Evolutionary conservation across 768 basidiomycete genomes (phyloP).

Genomic region (Chlorophyllum brunneum): DNA sequence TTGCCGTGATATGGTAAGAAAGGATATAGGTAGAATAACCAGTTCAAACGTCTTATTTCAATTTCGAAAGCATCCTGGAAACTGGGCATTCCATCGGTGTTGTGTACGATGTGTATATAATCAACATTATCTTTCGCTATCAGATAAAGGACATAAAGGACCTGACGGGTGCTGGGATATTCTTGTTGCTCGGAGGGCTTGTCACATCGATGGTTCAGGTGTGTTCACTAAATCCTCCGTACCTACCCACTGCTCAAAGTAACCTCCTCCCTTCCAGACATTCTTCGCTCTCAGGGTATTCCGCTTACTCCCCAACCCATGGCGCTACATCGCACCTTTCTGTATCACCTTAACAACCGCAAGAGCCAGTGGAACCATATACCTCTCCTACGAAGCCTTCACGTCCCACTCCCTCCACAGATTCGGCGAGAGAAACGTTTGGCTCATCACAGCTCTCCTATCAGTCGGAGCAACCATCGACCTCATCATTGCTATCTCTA

Average conservation of each 20-base stretch:
- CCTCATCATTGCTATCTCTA: constrained; percentile 8
- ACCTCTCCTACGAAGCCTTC: not conserved
- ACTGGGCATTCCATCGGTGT: constrained; percentile 20
- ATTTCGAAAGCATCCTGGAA: constrained; percentile 17
- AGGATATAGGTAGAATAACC: too few species aligned
- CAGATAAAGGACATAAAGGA: not conserved
- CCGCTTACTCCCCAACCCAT: constrained; percentile 9
- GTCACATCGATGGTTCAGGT: constrained; percentile 13
- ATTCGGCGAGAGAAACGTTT: not conserved
- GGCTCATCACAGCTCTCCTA: constrained; percentile 4
- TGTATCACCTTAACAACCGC: not conserved
- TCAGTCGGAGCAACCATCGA: not conserved
- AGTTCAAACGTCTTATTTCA: too few species aligned
- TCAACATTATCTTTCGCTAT: constrained; percentile 16
- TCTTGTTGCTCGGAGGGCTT: constrained; percentile 12
- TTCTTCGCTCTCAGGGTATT: constrained; percentile 11
- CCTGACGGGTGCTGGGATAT: constrained; percentile 13
- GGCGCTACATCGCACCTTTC: constrained; percentile 5
- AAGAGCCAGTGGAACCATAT: not conserved
- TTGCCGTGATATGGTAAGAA: too few species aligned
- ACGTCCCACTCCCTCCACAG: not conserved
- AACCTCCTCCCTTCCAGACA: not conserved
- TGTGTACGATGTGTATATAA: constrained; percentile 17
- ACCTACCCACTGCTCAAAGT: not conserved
- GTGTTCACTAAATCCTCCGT: not conserved